Conservation (phyloP, 108 stramenopile genomes). For the Nitzschia palea region DNA sequence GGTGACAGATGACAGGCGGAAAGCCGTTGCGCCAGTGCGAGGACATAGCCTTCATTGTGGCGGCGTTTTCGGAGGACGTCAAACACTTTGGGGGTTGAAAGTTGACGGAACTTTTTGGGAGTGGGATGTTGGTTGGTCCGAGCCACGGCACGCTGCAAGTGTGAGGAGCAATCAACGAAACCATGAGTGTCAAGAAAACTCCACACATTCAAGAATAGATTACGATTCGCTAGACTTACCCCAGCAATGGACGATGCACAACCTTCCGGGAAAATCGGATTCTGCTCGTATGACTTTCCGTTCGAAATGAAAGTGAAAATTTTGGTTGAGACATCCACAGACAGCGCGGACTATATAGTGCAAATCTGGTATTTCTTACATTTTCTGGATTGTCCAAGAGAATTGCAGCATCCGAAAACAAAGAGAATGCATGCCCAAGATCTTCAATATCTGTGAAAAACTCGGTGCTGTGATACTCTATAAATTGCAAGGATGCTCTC, state of each 20-base stretch:
- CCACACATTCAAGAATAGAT: background rate
- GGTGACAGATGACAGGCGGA: constrained; percentile 27
- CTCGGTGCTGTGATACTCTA: constrained; percentile 81
- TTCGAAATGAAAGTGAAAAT: background rate
- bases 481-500: constrained; percentile 60
- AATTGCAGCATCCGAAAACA: constrained; percentile 62
- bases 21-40: constrained; percentile 50
- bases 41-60: constrained; percentile 57
- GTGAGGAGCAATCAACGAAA: background rate
- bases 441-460: constrained; percentile 84
- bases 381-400: constrained; percentile 44
- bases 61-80: constrained; percentile 59
- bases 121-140: constrained; percentile 66
- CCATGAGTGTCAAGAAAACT: no score
- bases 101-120: constrained; percentile 68
- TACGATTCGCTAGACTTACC: background rate
- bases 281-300: background rate
- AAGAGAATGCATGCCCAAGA: constrained; percentile 50
- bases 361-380: background rate
- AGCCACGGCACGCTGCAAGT: constrained; percentile 61
- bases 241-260: constrained; percentile 64
- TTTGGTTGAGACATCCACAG: background rate
- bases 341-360: no score
- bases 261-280: constrained; percentile 44
- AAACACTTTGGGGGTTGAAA: constrained; percentile 73